phyloP scores from a whole-genome alignment of 2,329 filamentous ascomycete species.

The Peltaster fructicola region DNA sequence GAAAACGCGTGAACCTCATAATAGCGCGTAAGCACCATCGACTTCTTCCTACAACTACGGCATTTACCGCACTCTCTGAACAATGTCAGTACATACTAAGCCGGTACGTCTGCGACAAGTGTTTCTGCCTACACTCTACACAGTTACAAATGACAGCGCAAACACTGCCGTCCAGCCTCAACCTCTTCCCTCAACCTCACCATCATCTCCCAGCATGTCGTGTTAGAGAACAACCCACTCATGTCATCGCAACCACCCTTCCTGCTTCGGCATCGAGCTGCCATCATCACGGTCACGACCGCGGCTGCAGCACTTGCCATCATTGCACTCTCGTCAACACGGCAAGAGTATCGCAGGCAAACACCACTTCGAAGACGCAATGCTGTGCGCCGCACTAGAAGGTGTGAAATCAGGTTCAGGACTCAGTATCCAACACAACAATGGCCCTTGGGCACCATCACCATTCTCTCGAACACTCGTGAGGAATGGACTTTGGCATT shows the following conservation, averaged over 20 bases:
- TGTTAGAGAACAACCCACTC: neutral
- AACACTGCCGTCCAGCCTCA: too few species aligned
- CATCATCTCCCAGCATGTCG: constrained; percentile 1
- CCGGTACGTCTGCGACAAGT: too few species aligned
- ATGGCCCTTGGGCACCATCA: constrained; percentile 1
- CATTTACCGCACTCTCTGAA: too few species aligned
- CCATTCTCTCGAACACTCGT: too few species aligned
- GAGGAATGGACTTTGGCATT: too few species aligned
- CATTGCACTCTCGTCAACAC: constrained; percentile 38
- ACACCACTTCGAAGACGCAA: constrained; percentile 44
- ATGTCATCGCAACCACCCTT: constrained; percentile 1
- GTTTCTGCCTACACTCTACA: too few species aligned
- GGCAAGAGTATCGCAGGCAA: constrained; percentile 15
- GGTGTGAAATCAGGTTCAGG: constrained; percentile 1
- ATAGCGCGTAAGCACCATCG: too few species aligned
- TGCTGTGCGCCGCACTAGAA: constrained; percentile 37
- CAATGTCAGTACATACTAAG: too few species aligned
- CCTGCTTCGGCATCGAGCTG: constrained; percentile 24
- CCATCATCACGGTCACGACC: constrained; percentile 38
- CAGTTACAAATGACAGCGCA: too few species aligned
- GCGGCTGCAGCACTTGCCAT: constrained; percentile 39
- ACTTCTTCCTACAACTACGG: too few species aligned
- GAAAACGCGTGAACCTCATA: too few species aligned
- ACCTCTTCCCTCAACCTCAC: neutral
- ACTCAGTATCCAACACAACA: constrained; percentile 1